Evolutionary conservation across 1,284 basidiomycete genomes (phyloP).

Genomic region (Cutaneotrichosporon cavernicola): DNA sequence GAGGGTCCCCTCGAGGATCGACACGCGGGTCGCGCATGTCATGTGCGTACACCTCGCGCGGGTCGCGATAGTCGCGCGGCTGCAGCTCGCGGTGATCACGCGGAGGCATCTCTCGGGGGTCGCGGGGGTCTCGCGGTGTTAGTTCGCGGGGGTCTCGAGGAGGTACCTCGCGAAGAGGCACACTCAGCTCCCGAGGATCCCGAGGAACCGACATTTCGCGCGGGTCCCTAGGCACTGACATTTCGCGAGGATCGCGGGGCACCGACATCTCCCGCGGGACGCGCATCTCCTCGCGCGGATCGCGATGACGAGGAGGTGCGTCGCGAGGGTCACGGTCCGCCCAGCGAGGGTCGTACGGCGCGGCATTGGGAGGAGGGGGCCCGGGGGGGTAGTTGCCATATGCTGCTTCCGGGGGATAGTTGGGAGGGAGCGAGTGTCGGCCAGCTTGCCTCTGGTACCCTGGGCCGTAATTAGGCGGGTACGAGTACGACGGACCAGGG

Average conservation of each 20-base stretch:
- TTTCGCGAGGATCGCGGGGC: constrained; percentile 12
- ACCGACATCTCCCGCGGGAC: constrained; percentile 5
- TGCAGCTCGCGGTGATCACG: constrained; percentile 11
- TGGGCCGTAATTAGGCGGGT: constrained; percentile 9
- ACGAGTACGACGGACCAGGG: constrained; percentile 11
- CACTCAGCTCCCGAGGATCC: constrained; percentile 4
- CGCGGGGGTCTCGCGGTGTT: constrained; percentile 10
- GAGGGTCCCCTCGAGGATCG: constrained; percentile 4
- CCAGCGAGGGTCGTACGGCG: constrained; percentile 20
- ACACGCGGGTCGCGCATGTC: constrained; percentile 13
- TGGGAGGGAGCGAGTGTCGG: constrained; percentile 11
- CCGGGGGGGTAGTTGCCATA: constrained; percentile 12
- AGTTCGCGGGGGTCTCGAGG: constrained; percentile 12
- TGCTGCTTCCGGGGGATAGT: constrained; percentile 9
- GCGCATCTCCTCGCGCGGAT: constrained; percentile 14
- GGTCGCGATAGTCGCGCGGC: constrained; percentile 14
- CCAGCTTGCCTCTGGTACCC: constrained; percentile 8
- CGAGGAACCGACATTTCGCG: constrained; percentile 9
- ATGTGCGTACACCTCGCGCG: constrained; percentile 9
- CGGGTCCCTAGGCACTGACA: constrained; percentile 3
- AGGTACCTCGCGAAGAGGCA: constrained; percentile 9
- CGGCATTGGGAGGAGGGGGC: constrained; percentile 12
- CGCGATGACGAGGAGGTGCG: constrained; percentile 9
- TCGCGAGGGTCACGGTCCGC: constrained; percentile 16
- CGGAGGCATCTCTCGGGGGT: constrained; percentile 8